Evolutionary conservation across 208 protist genomes (phyloP).

Genomic region (Leishmania arabica): DNA sequence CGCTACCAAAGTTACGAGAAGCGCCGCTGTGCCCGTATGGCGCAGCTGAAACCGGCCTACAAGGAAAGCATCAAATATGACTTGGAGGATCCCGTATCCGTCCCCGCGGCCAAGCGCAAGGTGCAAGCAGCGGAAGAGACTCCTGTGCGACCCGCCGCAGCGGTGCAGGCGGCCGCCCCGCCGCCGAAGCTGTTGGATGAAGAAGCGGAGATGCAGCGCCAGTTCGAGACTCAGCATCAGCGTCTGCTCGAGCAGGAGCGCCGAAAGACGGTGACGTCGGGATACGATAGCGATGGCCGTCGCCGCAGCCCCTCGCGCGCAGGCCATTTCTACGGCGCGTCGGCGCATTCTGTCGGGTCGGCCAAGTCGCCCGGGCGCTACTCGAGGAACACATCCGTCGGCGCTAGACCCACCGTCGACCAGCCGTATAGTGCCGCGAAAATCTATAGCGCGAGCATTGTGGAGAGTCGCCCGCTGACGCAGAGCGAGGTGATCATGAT

Average conservation of each 20-base stretch:
- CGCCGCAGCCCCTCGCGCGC: conserved; percentile 11
- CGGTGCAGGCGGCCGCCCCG: conserved; percentile 5
- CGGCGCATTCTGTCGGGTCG: conserved; percentile 14
- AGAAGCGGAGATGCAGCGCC: conserved; percentile 30
- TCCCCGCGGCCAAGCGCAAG: not conserved
- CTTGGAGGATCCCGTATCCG: not conserved
- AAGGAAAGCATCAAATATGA: not conserved
- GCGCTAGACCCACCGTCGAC: conserved; percentile 10
- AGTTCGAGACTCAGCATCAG: conserved; percentile 40
- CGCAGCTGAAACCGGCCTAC: conserved; percentile 40
- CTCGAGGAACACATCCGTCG: conserved; percentile 16
- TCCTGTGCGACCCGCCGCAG: not conserved
- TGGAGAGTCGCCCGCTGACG: conserved; percentile 43
- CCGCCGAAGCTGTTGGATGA: conserved; percentile 19
- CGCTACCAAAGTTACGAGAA: conserved; percentile 75
- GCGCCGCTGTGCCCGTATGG: conserved; percentile 57
- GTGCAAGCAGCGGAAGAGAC: not conserved
- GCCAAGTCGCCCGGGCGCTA: conserved; percentile 16
- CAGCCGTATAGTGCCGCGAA: conserved; percentile 36
- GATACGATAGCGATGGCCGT: conserved; percentile 16
- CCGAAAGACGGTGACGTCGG: conserved; percentile 20
- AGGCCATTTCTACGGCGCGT: conserved; percentile 24
- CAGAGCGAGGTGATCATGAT: conserved; percentile 42
- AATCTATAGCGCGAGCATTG: conserved; percentile 51
- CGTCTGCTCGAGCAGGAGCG: conserved; percentile 32